Conservation (phyloP, 2,329 filamentous ascomycete species). For the Talaromyces rugulosus region DNA sequence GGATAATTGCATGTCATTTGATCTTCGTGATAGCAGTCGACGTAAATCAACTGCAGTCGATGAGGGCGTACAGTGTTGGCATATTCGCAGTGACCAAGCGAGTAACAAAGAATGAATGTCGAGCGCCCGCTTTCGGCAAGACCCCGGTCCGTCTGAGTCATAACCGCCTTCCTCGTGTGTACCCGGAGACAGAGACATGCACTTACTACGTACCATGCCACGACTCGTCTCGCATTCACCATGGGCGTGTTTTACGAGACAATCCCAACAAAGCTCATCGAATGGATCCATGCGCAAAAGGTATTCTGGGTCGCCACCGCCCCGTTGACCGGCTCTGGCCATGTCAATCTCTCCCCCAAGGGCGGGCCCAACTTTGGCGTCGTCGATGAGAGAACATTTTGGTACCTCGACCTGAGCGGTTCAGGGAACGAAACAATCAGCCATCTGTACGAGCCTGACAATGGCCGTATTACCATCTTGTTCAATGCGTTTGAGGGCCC, state of each 20-base stretch:
- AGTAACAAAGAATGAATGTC: neutral
- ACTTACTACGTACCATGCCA: neutral
- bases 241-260: slow-evolving; percentile 12
- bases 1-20: neutral
- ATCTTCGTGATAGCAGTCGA: neutral
- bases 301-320: slow-evolving; percentile 13
- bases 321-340: slow-evolving; percentile 9
- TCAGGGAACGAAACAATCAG: slow-evolving; percentile 14
- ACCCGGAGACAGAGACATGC: neutral
- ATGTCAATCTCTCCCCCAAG: slow-evolving; percentile 13
- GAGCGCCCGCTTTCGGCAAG: neutral
- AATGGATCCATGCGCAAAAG: slow-evolving; percentile 11
- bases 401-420: slow-evolving; percentile 11
- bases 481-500: slow-evolving; percentile 12
- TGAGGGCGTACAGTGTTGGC: neutral
- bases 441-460: slow-evolving; percentile 13
- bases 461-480: slow-evolving; percentile 11
- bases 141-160: neutral
- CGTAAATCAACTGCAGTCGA: neutral
- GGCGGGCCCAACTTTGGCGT: slow-evolving; percentile 11
- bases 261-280: slow-evolving; percentile 6
- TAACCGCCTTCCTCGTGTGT: neutral
- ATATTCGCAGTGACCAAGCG: neutral
- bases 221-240: neutral
- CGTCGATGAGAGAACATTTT: slow-evolving; percentile 11